These are phyloP conservation scores for Crithidia sp. DNA, from an alignment of 208 protist species.

Conservation along the genomic window DNA sequence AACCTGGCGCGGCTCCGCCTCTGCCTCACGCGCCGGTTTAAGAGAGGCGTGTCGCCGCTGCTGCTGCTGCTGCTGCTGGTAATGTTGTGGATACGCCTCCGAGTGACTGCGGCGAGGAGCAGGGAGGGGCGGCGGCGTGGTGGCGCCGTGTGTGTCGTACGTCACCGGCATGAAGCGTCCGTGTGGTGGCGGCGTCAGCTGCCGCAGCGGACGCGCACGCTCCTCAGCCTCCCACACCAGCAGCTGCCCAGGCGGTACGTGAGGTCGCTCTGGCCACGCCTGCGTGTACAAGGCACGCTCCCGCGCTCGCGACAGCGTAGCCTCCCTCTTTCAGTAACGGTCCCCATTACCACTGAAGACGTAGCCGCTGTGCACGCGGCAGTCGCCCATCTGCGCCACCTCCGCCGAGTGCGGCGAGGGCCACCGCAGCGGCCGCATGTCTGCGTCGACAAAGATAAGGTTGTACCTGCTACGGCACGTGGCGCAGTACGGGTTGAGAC, in stretches of 20 bases:
- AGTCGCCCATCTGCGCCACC: slow-evolving; percentile 43
- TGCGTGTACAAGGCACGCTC: slow-evolving; percentile 16
- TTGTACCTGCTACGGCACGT: slow-evolving; percentile 76
- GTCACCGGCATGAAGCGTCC: slow-evolving; percentile 26
- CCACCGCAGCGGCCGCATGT: slow-evolving; percentile 60
- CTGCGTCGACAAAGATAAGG: slow-evolving; percentile 72
- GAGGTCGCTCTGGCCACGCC: slow-evolving; percentile 26
- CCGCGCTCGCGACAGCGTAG: slow-evolving; percentile 30
- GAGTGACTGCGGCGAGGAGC: not conserved
- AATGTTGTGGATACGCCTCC: too few relatives aligned
- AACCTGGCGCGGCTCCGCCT: too few relatives aligned
- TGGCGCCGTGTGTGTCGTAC: slow-evolving; percentile 14
- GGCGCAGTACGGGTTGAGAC: slow-evolving; percentile 87
- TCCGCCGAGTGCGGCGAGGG: slow-evolving; percentile 32
- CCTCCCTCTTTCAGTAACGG: not conserved
- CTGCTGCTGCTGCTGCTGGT: not conserved
- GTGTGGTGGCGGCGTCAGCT: slow-evolving; percentile 21
- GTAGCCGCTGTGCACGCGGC: slow-evolving; percentile 49
- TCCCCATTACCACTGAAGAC: slow-evolving; percentile 32
- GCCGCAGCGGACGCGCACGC: slow-evolving; percentile 25
- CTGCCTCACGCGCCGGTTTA: too few relatives aligned
- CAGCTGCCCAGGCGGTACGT: slow-evolving; percentile 11
- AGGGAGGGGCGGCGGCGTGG: not conserved
- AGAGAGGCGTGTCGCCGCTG: not conserved
- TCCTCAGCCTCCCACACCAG: slow-evolving; percentile 25